Percentiles rank a stretch among this genome's conserved stretches.
Conservation (phyloP, 345 rosid genomes). For the Euclidium syriacum region DNA sequence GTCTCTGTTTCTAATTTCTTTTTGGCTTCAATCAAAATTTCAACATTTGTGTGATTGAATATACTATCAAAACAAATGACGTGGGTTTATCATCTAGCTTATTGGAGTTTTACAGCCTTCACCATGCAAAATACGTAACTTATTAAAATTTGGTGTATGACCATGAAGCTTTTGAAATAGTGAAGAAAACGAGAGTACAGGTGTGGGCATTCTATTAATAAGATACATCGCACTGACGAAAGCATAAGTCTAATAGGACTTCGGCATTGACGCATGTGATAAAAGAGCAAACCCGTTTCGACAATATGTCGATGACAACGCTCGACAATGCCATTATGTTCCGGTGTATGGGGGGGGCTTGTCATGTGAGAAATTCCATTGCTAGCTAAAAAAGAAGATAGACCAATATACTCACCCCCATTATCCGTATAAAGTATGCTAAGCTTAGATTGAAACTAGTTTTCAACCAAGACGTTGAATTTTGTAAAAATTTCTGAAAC, state of each 20-base stretch:
- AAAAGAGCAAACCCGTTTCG: neutral
- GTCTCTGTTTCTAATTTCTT: too few species aligned
- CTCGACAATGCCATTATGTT: neutral
- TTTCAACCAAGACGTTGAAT: neutral
- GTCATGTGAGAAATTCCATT: neutral
- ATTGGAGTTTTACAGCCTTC: too few species aligned
- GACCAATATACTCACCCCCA: neutral
- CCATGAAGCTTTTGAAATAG: neutral
- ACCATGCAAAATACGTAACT: too few species aligned
- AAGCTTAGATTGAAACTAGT: neutral
- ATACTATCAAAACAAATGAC: too few species aligned
- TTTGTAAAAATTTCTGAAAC: neutral
- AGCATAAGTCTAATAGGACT: neutral
- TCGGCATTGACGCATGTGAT: neutral
- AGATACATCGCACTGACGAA: neutral
- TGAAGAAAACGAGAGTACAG: neutral
- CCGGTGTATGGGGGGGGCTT: neutral
- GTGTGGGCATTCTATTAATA: neutral
- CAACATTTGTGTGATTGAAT: too few species aligned
- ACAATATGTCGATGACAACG: neutral
- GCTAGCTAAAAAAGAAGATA: neutral
- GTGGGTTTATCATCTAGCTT: too few species aligned
- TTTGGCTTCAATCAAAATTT: too few species aligned
- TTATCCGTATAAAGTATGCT: too few species aligned
- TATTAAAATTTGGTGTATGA: too few species aligned